Conservation (phyloP, 2,329 filamentous ascomycete genomes). For the Alternaria postmessia region DNA sequence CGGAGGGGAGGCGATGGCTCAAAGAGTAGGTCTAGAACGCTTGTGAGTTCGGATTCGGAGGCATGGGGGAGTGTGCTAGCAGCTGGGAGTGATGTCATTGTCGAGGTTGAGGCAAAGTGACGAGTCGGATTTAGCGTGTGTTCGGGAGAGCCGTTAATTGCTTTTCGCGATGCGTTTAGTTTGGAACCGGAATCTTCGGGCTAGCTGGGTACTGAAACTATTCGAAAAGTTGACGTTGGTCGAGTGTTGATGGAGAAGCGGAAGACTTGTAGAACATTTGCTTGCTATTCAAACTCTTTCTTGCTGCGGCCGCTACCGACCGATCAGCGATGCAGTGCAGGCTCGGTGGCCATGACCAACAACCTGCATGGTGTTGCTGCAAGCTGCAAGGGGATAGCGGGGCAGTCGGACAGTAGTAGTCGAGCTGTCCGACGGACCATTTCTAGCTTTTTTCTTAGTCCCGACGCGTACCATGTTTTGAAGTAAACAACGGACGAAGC, state of each 20-base stretch:
- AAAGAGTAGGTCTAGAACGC: conserved; percentile 79
- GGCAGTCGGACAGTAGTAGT: conserved; percentile 7
- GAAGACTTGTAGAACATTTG: not conserved
- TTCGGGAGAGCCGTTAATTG: not conserved
- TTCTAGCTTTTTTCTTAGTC: conserved; percentile 8
- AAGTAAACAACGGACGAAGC: not conserved
- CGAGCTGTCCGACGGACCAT: conserved; percentile 5
- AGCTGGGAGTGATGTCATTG: conserved; percentile 62
- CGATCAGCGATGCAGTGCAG: conserved; percentile 20
- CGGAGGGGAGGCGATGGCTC: conserved; percentile 82
- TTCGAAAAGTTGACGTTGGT: not conserved
- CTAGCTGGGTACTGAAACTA: not conserved
- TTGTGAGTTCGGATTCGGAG: conserved; percentile 62
- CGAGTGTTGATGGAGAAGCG: not conserved
- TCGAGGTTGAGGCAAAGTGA: not conserved
- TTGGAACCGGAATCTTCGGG: conserved; percentile 4
- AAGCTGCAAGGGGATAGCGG: conserved; percentile 35
- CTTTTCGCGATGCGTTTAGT: conserved; percentile 8
- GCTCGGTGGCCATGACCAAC: not conserved
- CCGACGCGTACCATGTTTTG: conserved; percentile 4
- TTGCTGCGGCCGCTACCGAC: conserved; percentile 37
- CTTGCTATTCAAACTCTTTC: not conserved
- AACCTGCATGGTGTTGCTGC: conserved; percentile 18
- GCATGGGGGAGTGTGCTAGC: conserved; percentile 65
- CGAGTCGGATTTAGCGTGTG: not conserved